Conservation (phyloP, 1,284 basidiomycete genomes). For the Ustilago loliicola region DNA sequence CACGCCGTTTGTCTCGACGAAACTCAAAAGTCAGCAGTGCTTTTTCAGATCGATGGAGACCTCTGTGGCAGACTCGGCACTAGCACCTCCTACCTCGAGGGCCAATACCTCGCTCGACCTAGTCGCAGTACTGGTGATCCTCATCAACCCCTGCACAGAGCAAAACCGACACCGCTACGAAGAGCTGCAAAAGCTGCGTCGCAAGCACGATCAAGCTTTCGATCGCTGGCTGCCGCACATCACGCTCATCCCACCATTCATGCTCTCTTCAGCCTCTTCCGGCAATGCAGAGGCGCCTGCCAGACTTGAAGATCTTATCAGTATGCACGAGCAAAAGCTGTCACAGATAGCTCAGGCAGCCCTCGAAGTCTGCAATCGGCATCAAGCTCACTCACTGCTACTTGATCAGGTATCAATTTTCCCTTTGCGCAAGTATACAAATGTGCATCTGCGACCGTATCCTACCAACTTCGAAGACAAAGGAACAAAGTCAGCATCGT, state of each 20-base stretch:
- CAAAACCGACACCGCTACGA: conserved; percentile 13
- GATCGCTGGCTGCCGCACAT: conserved; percentile 36
- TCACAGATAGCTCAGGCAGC: conserved; percentile 5
- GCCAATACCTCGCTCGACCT: neutral
- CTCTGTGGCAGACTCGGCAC: neutral
- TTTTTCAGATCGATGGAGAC: neutral
- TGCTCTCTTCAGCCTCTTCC: neutral
- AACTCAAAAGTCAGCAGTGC: neutral
- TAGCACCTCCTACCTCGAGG: neutral
- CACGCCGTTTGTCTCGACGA: neutral
- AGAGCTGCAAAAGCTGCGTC: conserved; percentile 18
- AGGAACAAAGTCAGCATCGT: neutral
- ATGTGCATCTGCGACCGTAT: conserved; percentile 29
- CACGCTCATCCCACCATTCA: conserved; percentile 36
- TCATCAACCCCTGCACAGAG: conserved; percentile 12
- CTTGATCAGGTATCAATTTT: conserved; percentile 36
- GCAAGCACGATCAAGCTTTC: conserved; percentile 21
- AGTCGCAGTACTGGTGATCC: conserved; percentile 17
- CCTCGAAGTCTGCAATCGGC: neutral
- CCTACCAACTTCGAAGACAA: conserved; percentile 33
- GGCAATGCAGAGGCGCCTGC: neutral
- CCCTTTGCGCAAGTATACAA: conserved; percentile 16
- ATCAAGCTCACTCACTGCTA: conserved; percentile 8
- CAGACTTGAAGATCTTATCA: neutral
- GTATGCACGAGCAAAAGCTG: conserved; percentile 8